Base-by-base conservation (phyloP, 2,329 filamentous ascomycete species). In the Colletotrichum navitas region DNA sequence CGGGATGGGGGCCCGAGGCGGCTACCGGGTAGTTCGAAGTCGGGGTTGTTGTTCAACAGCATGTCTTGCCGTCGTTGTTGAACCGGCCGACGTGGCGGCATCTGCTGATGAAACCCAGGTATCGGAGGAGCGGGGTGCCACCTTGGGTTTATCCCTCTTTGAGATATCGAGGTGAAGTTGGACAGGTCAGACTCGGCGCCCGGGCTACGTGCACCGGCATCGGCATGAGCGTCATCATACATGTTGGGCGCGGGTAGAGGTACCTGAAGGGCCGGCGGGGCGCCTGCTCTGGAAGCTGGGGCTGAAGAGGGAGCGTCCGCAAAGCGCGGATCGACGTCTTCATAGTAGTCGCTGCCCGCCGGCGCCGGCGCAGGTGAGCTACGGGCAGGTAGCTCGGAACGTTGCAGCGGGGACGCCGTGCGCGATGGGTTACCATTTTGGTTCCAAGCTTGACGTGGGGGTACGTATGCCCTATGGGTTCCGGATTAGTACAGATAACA, bases 291-390 rank as follows among this genome's bases (percentile, higher is more conserved):
- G 36, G 54, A 49, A 59, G 54, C 61, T 32, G 60, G 61, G 26
- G 51, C 68, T 24, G 56, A 51, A 41, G 68, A 45, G 36, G 68
- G 58, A 12, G 65, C 64, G 26, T 72, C 69, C 43, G 90, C 92
- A 78, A 98, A 98, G 68, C 91, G 93, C 55, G 95, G 94, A 75
- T 97, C 94, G 16, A 97, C 90, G 79, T 98, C 95, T 85, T 98
- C 96, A 78, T 97, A 97, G 82, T 98, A 98, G 73, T 88, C 83
- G 76, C 77, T 83, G 60, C 77, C 78, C 51, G 77, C 76, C 21
- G 81, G 79, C 51, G 77, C 76, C 21, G 81, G 79, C 41, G 82
- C 36, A n/a, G 73, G 80, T 51, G 78, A 79, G 55, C 79, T 80
- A 63, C 76, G 78, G 56, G 75, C 78, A 52, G 81, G 77, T 41